A percentile compares a stretch with the other conserved stretches of the same genome.
These are phyloP conservation scores for Pulveroboletus sp. DNA, from an alignment of 768 basidiomycete genomes.

Conservation along the genomic window DNA sequence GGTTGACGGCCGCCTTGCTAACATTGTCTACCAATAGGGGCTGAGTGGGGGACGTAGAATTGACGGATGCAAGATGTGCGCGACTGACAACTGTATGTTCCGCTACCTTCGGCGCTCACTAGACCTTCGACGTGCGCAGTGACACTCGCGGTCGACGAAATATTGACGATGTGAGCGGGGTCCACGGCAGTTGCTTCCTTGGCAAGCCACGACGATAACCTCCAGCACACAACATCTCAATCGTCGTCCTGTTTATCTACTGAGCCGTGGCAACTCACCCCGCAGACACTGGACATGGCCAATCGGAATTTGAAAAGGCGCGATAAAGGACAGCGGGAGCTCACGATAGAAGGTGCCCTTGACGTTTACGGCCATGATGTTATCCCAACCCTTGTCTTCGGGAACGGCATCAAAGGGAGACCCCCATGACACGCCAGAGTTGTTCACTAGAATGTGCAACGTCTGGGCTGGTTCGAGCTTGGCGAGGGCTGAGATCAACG, in stretches of 20 bases:
- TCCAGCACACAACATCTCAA: slow-evolving; percentile 4
- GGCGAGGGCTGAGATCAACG: slow-evolving; percentile 62
- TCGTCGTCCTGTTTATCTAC: neutral
- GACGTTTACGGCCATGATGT: slow-evolving; percentile 77
- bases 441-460: slow-evolving; percentile 80
- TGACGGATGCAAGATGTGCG: neutral
- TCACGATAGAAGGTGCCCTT: slow-evolving; percentile 80
- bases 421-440: slow-evolving; percentile 79
- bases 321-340: slow-evolving; percentile 17
- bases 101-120: slow-evolving; percentile 51
- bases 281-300: slow-evolving; percentile 36
- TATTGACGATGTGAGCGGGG: slow-evolving; percentile 77
- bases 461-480: slow-evolving; percentile 53
- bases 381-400: slow-evolving; percentile 84
- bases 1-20: slow-evolving; percentile 86
- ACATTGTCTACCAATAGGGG: slow-evolving; percentile 51
- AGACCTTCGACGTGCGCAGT: slow-evolving; percentile 44
- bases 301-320: neutral
- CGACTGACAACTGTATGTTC: slow-evolving; percentile 75
- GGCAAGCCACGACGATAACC: slow-evolving; percentile 47
- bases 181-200: slow-evolving; percentile 59
- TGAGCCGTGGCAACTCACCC: slow-evolving; percentile 28
- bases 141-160: slow-evolving; percentile 66
- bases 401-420: slow-evolving; percentile 65
- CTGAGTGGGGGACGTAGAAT: neutral